Evolutionary conservation across 2,329 filamentous ascomycete genomes (phyloP).

Genomic region (Pezicula carpinea): DNA sequence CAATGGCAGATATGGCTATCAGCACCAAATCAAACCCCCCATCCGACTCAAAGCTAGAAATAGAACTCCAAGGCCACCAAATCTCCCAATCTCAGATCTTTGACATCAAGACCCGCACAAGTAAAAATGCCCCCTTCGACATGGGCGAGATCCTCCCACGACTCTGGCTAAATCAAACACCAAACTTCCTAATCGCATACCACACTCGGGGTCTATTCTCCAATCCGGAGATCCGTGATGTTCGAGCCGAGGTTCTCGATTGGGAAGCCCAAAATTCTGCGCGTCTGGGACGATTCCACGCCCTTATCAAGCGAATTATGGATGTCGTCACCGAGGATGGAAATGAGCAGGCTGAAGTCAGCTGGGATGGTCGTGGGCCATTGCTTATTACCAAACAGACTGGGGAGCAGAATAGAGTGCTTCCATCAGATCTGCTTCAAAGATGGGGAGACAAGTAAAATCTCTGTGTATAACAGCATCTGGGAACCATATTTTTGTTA

Average conservation of each 20-base stretch:
- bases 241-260: slow-evolving; percentile 7
- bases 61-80: slow-evolving; percentile 1
- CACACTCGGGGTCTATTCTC: slow-evolving; percentile 37
- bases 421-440: slow-evolving; percentile 16
- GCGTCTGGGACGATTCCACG: slow-evolving; percentile 15
- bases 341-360: slow-evolving; percentile 11
- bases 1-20: too few species aligned
- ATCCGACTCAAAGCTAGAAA: too few species aligned
- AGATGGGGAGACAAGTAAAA: too few species aligned
- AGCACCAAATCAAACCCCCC: too few species aligned
- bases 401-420: slow-evolving; percentile 13
- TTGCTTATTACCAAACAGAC: slow-evolving; percentile 18
- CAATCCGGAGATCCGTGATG: slow-evolving; percentile 12
- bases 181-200: slow-evolving; percentile 45
- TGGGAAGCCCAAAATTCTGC: slow-evolving; percentile 15
- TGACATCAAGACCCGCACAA: slow-evolving; percentile 46
- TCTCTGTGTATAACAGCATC: too few species aligned
- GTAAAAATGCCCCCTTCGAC: neutral
- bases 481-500: too few species aligned
- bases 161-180: slow-evolving; percentile 45
- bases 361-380: slow-evolving; percentile 16
- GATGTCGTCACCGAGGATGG: slow-evolving; percentile 17
- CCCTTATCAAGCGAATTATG: slow-evolving; percentile 16
- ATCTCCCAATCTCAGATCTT: slow-evolving; percentile 41
- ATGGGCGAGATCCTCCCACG: slow-evolving; percentile 30